A percentile compares a stretch with the other conserved stretches of the same genome.
These are phyloP conservation scores for Talaromyces sp. DNA, from an alignment of 2,329 filamentous ascomycete genomes.

Conservation along the genomic window DNA sequence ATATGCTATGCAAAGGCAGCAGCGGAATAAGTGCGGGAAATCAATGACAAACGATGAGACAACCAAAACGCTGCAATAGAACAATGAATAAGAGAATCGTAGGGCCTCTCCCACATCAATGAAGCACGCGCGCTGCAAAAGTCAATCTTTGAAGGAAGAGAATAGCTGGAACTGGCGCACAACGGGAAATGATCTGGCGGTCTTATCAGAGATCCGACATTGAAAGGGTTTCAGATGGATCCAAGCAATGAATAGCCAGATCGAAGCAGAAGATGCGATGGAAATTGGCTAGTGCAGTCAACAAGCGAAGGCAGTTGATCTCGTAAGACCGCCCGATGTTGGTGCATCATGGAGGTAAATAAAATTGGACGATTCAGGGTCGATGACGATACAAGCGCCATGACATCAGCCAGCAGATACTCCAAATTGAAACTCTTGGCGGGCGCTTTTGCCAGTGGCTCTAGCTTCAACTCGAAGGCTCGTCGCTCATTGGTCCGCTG, in stretches of 20 bases:
- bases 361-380: not conserved
- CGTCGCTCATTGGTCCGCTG: slow-evolving; percentile 3
- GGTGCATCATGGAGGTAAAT: not conserved
- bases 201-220: not conserved
- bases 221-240: not conserved
- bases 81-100: not conserved
- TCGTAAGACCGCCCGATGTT: not conserved
- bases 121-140: not conserved
- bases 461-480: not conserved
- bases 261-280: not conserved
- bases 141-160: not conserved
- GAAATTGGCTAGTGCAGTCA: not conserved
- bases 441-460: not conserved
- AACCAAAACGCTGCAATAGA: not conserved
- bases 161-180: not conserved
- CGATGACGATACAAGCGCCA: not conserved
- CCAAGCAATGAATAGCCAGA: not conserved
- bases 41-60: not conserved
- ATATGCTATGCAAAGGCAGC: not conserved
- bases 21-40: slow-evolving; percentile 1
- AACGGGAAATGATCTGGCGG: slow-evolving; percentile 2
- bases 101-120: not conserved
- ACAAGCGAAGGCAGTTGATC: not conserved
- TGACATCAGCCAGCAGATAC: slow-evolving; percentile 7
- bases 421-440: slow-evolving; percentile 5